phyloP scores from a whole-genome alignment of 768 basidiomycete genomes.

The Botryobasidium botryosum region DNA sequence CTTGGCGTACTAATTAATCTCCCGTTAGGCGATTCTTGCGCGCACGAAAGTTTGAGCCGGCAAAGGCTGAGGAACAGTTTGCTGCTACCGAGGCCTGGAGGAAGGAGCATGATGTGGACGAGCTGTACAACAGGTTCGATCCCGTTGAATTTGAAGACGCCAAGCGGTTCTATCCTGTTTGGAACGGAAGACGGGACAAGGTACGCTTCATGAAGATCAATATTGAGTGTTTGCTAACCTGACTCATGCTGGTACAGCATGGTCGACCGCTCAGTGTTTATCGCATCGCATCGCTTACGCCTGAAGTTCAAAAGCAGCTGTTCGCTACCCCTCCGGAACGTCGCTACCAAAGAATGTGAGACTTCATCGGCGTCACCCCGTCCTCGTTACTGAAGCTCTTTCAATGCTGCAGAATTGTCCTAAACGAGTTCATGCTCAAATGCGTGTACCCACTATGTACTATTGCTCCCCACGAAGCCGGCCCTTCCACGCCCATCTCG shows the following conservation, averaged over 20 bases:
- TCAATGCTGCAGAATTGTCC: conserved; percentile 30
- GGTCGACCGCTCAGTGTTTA: conserved; percentile 68
- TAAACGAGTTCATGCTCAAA: conserved; percentile 44
- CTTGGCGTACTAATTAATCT: not conserved
- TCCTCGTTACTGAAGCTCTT: not conserved
- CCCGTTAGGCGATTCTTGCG: conserved; percentile 74
- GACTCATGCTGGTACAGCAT: conserved; percentile 22
- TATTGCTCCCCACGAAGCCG: conserved; percentile 12
- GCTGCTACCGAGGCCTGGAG: conserved; percentile 52
- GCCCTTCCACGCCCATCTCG: conserved; percentile 36
- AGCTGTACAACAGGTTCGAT: conserved; percentile 44
- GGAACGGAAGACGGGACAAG: conserved; percentile 67
- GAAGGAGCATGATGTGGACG: conserved; percentile 38
- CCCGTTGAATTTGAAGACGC: conserved; percentile 40
- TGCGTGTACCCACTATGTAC: conserved; percentile 1
- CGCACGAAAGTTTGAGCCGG: conserved; percentile 50
- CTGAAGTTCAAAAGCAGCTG: conserved; percentile 39
- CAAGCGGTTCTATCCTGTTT: conserved; percentile 55
- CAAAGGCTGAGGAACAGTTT: conserved; percentile 55
- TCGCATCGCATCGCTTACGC: conserved; percentile 39
- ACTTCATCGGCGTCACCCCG: conserved; percentile 8
- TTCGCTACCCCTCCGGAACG: conserved; percentile 34
- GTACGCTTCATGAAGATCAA: conserved; percentile 20
- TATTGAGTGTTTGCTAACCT: not conserved
- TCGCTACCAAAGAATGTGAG: conserved; percentile 56